phyloP scores from a whole-genome alignment of 345 rosid genomes.

The Toxicodendron radicans region DNA sequence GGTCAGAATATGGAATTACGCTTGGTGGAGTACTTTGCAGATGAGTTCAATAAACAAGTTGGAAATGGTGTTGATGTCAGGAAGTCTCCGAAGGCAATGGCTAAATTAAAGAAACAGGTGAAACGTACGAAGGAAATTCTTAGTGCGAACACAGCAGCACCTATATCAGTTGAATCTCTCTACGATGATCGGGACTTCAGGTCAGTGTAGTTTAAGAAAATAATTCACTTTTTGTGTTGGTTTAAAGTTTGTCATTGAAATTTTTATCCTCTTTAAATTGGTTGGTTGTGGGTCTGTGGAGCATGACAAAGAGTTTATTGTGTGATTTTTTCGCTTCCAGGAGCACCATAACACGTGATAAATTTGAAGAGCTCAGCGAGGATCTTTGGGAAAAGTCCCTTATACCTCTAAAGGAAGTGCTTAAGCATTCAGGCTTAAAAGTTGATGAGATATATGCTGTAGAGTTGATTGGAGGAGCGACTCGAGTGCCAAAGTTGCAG shows the following conservation, averaged over 20 bases:
- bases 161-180: conserved; percentile 92
- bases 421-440: conserved; percentile 73
- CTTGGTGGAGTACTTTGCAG: conserved; percentile 88
- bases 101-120: conserved; percentile 97
- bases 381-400: conserved; percentile 96
- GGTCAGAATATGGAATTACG: conserved; percentile 89
- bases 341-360: conserved; percentile 93
- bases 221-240: not conserved
- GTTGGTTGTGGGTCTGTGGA: not conserved
- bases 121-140: conserved; percentile 97
- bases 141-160: conserved; percentile 91
- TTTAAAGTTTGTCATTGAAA: conserved; percentile 6
- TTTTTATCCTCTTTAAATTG: not conserved
- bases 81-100: conserved; percentile 92
- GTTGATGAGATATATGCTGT: conserved; percentile 80
- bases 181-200: conserved; percentile 94
- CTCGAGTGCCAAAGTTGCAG: conserved; percentile 99
- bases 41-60: conserved; percentile 88
- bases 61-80: conserved; percentile 93
- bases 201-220: conserved; percentile 32
- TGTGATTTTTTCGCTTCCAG: conserved; percentile 40
- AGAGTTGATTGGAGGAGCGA: conserved; percentile 96
- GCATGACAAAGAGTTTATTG: not conserved
- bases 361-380: conserved; percentile 91
- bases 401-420: conserved; percentile 71